These are phyloP conservation scores for Nothomitra cinnamomea DNA, from an alignment of 2,329 filamentous ascomycete genomes.

Conservation along the genomic window DNA sequence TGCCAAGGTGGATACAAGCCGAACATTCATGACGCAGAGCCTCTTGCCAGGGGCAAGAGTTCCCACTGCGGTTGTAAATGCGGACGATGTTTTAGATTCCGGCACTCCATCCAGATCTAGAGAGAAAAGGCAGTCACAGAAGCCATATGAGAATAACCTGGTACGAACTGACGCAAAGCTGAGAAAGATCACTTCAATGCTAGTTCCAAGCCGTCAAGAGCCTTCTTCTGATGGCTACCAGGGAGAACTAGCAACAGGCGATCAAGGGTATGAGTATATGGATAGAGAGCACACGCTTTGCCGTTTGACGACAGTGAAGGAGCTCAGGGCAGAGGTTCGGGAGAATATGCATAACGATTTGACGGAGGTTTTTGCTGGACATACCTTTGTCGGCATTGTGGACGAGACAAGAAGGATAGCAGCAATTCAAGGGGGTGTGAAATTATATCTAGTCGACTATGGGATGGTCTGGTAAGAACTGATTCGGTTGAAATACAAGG, in stretches of 20 bases:
- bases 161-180: constrained; percentile 77
- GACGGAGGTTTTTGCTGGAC: constrained; percentile 70
- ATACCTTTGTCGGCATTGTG: constrained; percentile 87
- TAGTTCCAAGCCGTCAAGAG: constrained; percentile 35
- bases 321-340: constrained; percentile 64
- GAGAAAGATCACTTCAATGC: constrained; percentile 94
- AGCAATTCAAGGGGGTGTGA: constrained; percentile 86
- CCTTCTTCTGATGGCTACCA: constrained; percentile 12
- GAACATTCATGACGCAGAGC: constrained; percentile 87
- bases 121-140: constrained; percentile 22
- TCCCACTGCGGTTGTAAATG: constrained; percentile 21
- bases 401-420: constrained; percentile 73
- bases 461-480: constrained; percentile 46
- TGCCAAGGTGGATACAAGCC: constrained; percentile 77
- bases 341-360: constrained; percentile 69
- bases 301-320: constrained; percentile 68
- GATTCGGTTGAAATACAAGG: not conserved
- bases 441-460: constrained; percentile 85
- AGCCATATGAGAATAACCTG: constrained; percentile 68
- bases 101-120: constrained; percentile 18
- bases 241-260: constrained; percentile 18
- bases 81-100: constrained; percentile 6
- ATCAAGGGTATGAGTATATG: constrained; percentile 52
- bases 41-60: constrained; percentile 50
- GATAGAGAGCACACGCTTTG: constrained; percentile 54